These are phyloP conservation scores for Gossypium stocksii DNA, from an alignment of 345 rosid genomes.

Conservation along the genomic window DNA sequence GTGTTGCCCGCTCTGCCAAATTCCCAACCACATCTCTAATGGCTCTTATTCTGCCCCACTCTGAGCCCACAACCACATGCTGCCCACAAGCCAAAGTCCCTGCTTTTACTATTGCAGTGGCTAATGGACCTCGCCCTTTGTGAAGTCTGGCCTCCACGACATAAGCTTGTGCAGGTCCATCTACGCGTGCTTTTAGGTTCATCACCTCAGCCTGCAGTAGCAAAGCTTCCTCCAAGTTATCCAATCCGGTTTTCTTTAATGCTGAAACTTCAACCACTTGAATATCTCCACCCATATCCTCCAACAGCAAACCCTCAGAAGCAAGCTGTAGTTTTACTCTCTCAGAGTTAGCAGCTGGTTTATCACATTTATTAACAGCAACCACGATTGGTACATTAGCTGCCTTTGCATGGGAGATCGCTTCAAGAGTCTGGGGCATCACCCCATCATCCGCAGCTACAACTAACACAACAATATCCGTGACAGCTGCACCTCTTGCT, in stretches of 20 bases:
- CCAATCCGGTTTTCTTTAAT: constrained; percentile 61
- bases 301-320: constrained; percentile 72
- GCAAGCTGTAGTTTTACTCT: constrained; percentile 84
- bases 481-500: constrained; percentile 95
- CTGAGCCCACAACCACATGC: constrained; percentile 72
- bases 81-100: constrained; percentile 82
- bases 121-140: constrained; percentile 83
- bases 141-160: constrained; percentile 95
- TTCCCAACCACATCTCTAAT: constrained; percentile 75
- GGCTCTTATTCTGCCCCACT: constrained; percentile 91
- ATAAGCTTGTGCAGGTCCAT: constrained; percentile 94
- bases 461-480: constrained; percentile 89
- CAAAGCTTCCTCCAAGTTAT: constrained; percentile 77
- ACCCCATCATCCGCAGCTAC: constrained; percentile 98
- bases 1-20: constrained; percentile 57
- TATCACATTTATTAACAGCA: constrained; percentile 89
- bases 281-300: constrained; percentile 91
- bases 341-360: constrained; percentile 75
- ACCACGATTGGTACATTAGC: constrained; percentile 90
- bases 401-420: constrained; percentile 78
- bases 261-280: constrained; percentile 95
- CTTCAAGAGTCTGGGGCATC: constrained; percentile 97
- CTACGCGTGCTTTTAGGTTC: constrained; percentile 79
- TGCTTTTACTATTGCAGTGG: constrained; percentile 80
- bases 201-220: constrained; percentile 91